phyloP scores from a whole-genome alignment of 495 filamentous ascomycete genomes.

The Cercophora samala region DNA sequence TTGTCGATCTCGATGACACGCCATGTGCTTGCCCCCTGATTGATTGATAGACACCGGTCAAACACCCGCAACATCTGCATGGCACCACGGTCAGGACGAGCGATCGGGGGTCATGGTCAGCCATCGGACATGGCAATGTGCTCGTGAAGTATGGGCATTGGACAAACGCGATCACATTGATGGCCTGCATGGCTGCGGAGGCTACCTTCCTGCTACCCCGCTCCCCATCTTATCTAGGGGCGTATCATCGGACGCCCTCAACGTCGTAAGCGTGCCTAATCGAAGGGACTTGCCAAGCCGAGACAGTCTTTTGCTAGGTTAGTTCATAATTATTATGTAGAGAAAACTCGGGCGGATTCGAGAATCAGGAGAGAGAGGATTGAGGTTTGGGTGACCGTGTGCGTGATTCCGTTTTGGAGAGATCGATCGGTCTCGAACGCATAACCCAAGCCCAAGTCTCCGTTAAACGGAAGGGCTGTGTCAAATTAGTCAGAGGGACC shows the following conservation, averaged over 20 bases:
- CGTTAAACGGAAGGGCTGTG: too few relatives aligned
- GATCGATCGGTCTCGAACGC: slow-evolving; percentile 5
- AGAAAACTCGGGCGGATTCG: neutral
- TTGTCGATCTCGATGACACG: slow-evolving; percentile 6
- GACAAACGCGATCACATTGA: neutral
- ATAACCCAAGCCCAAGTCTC: neutral
- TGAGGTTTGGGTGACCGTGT: neutral
- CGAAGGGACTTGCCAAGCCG: neutral
- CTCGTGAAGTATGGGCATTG: neutral
- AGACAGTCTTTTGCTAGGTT: neutral
- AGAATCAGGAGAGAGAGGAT: neutral
- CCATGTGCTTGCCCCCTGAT: neutral
- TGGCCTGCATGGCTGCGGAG: neutral
- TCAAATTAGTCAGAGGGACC: too few relatives aligned
- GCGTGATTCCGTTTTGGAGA: neutral
- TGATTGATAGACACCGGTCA: neutral
- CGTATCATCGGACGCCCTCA: too few relatives aligned
- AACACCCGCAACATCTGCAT: neutral
- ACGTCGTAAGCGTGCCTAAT: too few relatives aligned
- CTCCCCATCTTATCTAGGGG: neutral
- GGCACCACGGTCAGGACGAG: neutral
- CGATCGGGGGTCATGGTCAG: neutral
- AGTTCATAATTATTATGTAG: neutral
- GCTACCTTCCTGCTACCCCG: neutral
- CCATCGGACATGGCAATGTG: neutral